Conservation (phyloP, 108 stramenopile genomes). For the Fragilaria crotonensis region DNA sequence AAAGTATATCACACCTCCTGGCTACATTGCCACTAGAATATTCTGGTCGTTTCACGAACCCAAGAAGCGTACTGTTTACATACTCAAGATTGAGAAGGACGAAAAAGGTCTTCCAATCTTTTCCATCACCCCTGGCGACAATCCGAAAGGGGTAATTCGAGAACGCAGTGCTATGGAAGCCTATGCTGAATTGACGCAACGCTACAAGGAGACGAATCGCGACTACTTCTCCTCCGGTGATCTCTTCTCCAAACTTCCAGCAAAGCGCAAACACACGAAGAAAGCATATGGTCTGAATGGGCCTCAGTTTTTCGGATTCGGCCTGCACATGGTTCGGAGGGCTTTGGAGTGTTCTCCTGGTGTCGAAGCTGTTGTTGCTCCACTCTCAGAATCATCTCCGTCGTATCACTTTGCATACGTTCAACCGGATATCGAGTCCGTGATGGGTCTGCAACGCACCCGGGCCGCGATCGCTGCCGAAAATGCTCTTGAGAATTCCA, state of each 20-base stretch:
- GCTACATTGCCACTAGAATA: constrained; percentile 53
- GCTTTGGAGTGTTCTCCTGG: constrained; percentile 28
- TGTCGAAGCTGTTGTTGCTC: constrained; percentile 45
- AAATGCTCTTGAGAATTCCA: constrained; percentile 50
- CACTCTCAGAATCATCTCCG: constrained; percentile 25
- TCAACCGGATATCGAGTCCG: constrained; percentile 34
- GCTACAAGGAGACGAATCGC: constrained; percentile 28
- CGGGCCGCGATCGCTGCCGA: constrained; percentile 56
- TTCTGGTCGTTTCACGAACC: constrained; percentile 53
- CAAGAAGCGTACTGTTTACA: constrained; percentile 47
- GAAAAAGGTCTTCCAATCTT: constrained; percentile 26
- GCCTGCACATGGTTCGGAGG: constrained; percentile 37
- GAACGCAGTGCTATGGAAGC: constrained; percentile 15
- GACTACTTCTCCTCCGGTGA: constrained; percentile 48
- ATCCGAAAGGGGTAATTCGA: constrained; percentile 22
- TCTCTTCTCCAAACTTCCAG: constrained; percentile 41
- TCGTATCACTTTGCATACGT: constrained; percentile 47
- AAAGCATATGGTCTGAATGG: constrained; percentile 52
- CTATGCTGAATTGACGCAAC: constrained; percentile 30
- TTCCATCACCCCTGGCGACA: constrained; percentile 42
- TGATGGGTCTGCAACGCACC: constrained; percentile 49
- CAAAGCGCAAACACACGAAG: constrained; percentile 25
- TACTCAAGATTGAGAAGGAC: constrained; percentile 32
- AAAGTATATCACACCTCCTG: constrained; percentile 47
- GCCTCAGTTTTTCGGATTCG: constrained; percentile 74